These are phyloP conservation scores for Microdochium nivale DNA, from an alignment of 2,329 filamentous ascomycete genomes.

Conservation along the genomic window DNA sequence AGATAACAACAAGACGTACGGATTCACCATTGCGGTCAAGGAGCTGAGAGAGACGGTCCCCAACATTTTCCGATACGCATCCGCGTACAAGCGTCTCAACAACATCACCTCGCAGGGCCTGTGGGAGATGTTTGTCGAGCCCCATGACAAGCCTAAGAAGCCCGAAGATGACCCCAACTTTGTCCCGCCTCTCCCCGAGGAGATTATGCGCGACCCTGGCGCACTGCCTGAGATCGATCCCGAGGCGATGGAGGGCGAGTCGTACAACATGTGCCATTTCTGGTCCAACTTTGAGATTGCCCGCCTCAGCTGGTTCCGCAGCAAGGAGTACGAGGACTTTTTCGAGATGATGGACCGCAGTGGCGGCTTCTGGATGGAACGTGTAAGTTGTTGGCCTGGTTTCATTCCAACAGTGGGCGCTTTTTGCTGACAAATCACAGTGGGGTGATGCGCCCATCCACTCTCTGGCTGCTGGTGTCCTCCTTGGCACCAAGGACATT, in stretches of 20 bases:
- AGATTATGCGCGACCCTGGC: constrained; percentile 71
- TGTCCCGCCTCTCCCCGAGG: constrained; percentile 66
- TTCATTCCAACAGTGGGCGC: constrained; percentile 1
- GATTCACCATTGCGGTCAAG: constrained; percentile 97
- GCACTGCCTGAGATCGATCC: constrained; percentile 73
- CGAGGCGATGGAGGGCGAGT: constrained; percentile 93
- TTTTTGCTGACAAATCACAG: constrained; percentile 40
- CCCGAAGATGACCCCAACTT: constrained; percentile 55
- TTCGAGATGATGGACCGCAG: constrained; percentile 98
- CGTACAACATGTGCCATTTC: constrained; percentile 99
- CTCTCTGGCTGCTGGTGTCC: constrained; percentile 85
- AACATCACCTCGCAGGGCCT: constrained; percentile 85
- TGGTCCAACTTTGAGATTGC: constrained; percentile 99
- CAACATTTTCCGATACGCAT: constrained; percentile 98
- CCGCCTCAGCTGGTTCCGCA: constrained; percentile 87
- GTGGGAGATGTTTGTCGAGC: constrained; percentile 98
- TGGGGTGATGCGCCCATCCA: constrained; percentile 99
- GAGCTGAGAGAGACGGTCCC: constrained; percentile 95
- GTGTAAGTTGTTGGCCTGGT: constrained; percentile 47
- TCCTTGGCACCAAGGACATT: constrained; percentile 74
- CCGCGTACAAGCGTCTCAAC: constrained; percentile 89
- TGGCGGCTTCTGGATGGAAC: constrained; percentile 98
- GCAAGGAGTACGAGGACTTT: constrained; percentile 95
- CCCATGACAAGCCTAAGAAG: constrained; percentile 50
- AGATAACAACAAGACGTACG: constrained; percentile 91